A percentile compares a stretch with the other conserved stretches of the same genome.
Evolutionary conservation across 2,329 filamentous ascomycete species (phyloP).

Genomic region (Aspergillus calidoustus): DNA sequence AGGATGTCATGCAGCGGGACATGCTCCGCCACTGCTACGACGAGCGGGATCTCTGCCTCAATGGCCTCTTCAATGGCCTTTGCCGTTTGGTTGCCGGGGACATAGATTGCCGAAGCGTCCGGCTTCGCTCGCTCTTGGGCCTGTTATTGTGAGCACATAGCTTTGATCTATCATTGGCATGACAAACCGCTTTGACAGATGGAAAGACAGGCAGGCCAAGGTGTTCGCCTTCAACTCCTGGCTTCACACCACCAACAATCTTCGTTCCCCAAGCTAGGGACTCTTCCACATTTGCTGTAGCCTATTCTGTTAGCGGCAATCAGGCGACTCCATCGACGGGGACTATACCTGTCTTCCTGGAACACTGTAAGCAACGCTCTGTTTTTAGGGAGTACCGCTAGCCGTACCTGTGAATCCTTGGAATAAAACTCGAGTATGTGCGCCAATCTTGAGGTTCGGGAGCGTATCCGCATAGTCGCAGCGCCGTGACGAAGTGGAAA

Average conservation of each 20-base stretch:
- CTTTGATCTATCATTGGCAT: not conserved
- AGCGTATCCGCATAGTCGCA: slow-evolving; percentile 64
- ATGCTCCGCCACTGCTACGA: slow-evolving; percentile 80
- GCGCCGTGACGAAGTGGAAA: slow-evolving; percentile 38
- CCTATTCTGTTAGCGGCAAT: slow-evolving; percentile 47
- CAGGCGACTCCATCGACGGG: slow-evolving; percentile 9
- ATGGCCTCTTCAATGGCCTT: slow-evolving; percentile 79
- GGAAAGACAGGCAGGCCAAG: slow-evolving; percentile 73
- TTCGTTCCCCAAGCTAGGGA: slow-evolving; percentile 79
- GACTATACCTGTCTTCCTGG: slow-evolving; percentile 42
- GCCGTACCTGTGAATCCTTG: slow-evolving; percentile 69
- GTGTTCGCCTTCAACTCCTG: slow-evolving; percentile 71
- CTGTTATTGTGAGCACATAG: slow-evolving; percentile 35
- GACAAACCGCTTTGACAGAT: slow-evolving; percentile 62
- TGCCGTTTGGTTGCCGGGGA: slow-evolving; percentile 74
- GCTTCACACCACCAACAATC: slow-evolving; percentile 77
- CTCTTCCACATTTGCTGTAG: slow-evolving; percentile 76
- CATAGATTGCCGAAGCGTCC: slow-evolving; percentile 79
- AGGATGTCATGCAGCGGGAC: slow-evolving; percentile 79
- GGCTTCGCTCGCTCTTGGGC: slow-evolving; percentile 73
- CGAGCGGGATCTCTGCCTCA: slow-evolving; percentile 75
- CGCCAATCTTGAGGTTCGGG: slow-evolving; percentile 68
- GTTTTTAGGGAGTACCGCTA: slow-evolving; percentile 2
- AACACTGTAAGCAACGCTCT: slow-evolving; percentile 8
- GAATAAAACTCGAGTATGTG: slow-evolving; percentile 69